These are phyloP conservation scores for Amylostereum chailletii DNA, from an alignment of 1,284 basidiomycete genomes.

Conservation along the genomic window DNA sequence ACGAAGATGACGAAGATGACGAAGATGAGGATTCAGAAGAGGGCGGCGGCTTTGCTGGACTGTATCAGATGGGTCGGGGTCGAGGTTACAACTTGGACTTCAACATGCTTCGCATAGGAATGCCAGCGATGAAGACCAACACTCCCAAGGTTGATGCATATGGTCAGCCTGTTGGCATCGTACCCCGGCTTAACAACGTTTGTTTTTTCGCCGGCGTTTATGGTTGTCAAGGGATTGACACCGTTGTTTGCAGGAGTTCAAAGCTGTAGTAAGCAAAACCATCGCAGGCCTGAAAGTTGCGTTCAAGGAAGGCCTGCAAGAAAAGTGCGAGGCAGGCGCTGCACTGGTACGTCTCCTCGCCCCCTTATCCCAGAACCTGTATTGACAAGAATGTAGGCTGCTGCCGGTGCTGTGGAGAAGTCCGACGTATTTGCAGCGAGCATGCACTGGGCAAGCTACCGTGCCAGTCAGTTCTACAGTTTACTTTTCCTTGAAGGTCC, in stretches of 20 bases:
- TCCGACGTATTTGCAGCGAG: conserved; percentile 40
- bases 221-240: not conserved
- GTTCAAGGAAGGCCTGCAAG: conserved; percentile 48
- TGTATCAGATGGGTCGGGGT: not conserved
- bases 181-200: conserved; percentile 36
- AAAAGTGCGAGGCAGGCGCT: conserved; percentile 45
- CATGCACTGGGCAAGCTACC: conserved; percentile 52
- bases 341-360: conserved; percentile 27
- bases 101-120: conserved; percentile 8
- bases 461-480: conserved; percentile 34
- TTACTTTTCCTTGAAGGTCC: not conserved
- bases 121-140: conserved; percentile 27
- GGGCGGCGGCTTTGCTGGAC: not conserved
- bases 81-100: conserved; percentile 16
- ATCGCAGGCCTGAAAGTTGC: conserved; percentile 36
- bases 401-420: conserved; percentile 35
- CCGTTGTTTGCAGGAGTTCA: conserved; percentile 33
- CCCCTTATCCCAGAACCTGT: too few relatives aligned
- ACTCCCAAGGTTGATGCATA: conserved; percentile 32
- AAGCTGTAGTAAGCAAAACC: conserved; percentile 30
- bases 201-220: conserved; percentile 4
- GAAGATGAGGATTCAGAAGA: conserved; percentile 4
- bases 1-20: conserved; percentile 16
- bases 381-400: conserved; percentile 26
- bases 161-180: conserved; percentile 35